Conservation (phyloP, 148 eudicot genomes). For the Rhododendron griersonianum region DNA sequence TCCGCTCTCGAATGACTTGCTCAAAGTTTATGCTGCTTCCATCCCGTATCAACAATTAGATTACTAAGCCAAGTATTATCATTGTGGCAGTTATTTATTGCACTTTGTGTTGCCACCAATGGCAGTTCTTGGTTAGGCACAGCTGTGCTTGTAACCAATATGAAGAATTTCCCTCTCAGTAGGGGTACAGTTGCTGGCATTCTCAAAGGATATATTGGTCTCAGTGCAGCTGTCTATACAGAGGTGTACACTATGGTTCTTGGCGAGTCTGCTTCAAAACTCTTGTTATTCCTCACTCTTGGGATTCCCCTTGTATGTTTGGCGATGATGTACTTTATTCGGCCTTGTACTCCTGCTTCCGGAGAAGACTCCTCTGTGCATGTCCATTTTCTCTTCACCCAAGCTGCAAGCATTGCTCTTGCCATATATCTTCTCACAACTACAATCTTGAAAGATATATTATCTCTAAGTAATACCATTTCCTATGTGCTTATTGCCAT, state of each 20-base stretch:
- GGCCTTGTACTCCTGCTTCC: constrained; percentile 78
- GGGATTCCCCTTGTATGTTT: constrained; percentile 72
- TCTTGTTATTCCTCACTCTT: constrained; percentile 55
- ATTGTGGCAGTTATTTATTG: constrained; percentile 66
- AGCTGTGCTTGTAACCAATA: constrained; percentile 90
- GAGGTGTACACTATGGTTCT: constrained; percentile 62
- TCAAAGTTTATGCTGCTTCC: neutral
- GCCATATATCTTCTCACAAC: constrained; percentile 70
- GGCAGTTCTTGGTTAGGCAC: constrained; percentile 79
- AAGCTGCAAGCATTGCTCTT: constrained; percentile 64
- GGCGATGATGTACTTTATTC: constrained; percentile 62
- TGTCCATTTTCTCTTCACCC: constrained; percentile 68
- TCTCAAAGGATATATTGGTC: constrained; percentile 78
- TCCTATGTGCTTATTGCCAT: constrained; percentile 49
- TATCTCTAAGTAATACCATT: constrained; percentile 36
- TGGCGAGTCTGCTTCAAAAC: constrained; percentile 46
- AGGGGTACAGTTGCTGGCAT: constrained; percentile 94
- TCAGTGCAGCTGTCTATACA: constrained; percentile 85
- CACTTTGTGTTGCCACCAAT: constrained; percentile 55
- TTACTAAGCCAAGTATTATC: neutral
- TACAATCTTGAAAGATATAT: constrained; percentile 38
- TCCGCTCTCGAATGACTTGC: neutral
- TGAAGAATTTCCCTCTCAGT: constrained; percentile 90
- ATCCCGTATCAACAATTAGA: neutral
- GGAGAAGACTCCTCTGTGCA: constrained; percentile 65